Conservation (phyloP, 192 early-diverging fungal genomes). For the Linnemannia elongata region DNA sequence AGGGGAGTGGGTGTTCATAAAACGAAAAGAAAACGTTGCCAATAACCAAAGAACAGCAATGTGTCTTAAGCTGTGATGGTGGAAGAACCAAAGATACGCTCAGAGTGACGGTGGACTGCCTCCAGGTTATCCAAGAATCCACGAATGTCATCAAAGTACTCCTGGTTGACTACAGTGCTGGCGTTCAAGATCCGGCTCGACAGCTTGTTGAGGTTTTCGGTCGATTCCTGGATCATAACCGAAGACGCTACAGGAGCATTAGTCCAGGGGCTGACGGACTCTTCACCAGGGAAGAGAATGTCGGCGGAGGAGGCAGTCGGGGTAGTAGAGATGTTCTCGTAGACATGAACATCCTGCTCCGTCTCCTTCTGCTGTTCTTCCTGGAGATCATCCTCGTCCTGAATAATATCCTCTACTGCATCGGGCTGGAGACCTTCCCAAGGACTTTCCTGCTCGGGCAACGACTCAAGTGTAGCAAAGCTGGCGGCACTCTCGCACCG, state of each 20-base stretch:
- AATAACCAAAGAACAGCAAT: too few relatives aligned
- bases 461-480: constrained; percentile 25
- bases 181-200: constrained; percentile 39
- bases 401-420: neutral
- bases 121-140: constrained; percentile 53
- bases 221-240: constrained; percentile 21
- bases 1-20: too few relatives aligned
- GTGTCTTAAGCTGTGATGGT: neutral
- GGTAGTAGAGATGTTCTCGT: neutral
- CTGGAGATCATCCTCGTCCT: neutral
- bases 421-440: constrained; percentile 34
- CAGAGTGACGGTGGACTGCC: constrained; percentile 44
- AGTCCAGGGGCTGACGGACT: constrained; percentile 18
- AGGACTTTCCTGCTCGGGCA: constrained; percentile 36
- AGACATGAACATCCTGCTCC: constrained; percentile 7
- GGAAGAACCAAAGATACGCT: constrained; percentile 22
- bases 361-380: constrained; percentile 7
- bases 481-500: constrained; percentile 28
- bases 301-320: neutral
- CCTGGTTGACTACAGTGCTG: constrained; percentile 33
- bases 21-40: too few relatives aligned
- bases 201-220: constrained; percentile 23
- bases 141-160: constrained; percentile 54
- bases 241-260: neutral
- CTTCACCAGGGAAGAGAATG: constrained; percentile 23